Conservation (phyloP, 208 protist species). For the Balamuthia mandrillaris region DNA sequence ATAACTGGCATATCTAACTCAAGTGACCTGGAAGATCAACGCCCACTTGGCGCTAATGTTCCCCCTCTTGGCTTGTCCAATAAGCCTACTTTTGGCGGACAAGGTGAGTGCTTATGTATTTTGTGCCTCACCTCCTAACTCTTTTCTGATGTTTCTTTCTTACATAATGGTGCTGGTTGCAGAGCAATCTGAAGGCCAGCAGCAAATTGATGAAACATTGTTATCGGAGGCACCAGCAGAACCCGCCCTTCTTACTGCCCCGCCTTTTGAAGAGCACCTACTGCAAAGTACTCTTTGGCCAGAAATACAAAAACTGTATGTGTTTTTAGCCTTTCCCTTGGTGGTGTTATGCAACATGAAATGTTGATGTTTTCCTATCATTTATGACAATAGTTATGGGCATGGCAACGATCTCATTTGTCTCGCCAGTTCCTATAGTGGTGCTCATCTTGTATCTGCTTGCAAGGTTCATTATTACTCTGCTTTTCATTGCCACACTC, state of each 20-base stretch:
- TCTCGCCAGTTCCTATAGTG: conserved; percentile 33
- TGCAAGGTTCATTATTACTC: conserved; percentile 42
- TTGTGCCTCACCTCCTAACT: too few species aligned
- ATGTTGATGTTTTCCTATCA: too few species aligned
- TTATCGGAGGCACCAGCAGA: not conserved
- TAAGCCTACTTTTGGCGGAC: conserved; percentile 49
- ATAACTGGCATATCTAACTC: conserved; percentile 39
- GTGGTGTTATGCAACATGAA: too few species aligned
- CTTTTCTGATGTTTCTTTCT: too few species aligned
- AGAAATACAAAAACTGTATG: conserved; percentile 67
- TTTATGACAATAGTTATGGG: too few species aligned
- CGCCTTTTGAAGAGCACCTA: conserved; percentile 68
- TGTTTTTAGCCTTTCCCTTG: too few species aligned
- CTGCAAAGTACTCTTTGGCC: conserved; percentile 73
- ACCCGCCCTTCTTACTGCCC: conserved; percentile 36
- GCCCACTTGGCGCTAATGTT: conserved; percentile 52
- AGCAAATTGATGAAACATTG: not conserved
- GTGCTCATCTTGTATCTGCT: conserved; percentile 45
- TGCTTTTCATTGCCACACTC: too few species aligned
- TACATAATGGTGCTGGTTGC: conserved; percentile 8
- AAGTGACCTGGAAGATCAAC: not conserved
- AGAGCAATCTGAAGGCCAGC: not conserved
- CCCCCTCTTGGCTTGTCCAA: conserved; percentile 71
- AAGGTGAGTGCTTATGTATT: not conserved
- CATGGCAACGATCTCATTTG: conserved; percentile 67